A percentile compares a stretch with the other conserved stretches of the same genome.
phyloP scores from a whole-genome alignment of 495 filamentous ascomycete species.

The Entonaema liquescens region DNA sequence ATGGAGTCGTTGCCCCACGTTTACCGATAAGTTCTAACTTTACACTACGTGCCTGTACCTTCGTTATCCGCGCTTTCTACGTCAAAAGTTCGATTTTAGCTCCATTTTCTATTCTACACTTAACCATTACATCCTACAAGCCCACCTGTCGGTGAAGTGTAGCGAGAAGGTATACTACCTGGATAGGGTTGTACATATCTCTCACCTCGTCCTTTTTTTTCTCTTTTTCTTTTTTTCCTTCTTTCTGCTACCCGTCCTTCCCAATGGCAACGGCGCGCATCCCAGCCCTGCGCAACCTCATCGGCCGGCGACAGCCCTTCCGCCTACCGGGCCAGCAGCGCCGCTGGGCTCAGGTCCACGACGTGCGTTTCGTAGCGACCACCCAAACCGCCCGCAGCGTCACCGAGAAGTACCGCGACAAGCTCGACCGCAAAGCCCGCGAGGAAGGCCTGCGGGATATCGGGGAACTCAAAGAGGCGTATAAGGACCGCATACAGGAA shows the following conservation, averaged over 20 bases:
- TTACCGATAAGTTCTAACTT: neutral
- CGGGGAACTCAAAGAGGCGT: slow-evolving; percentile 80
- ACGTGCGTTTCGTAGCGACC: slow-evolving; percentile 84
- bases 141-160: neutral
- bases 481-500: slow-evolving; percentile 79
- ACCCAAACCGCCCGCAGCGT: slow-evolving; percentile 67
- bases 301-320: slow-evolving; percentile 34
- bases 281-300: slow-evolving; percentile 51
- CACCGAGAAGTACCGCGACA: slow-evolving; percentile 83
- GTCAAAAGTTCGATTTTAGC: neutral
- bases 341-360: slow-evolving; percentile 90
- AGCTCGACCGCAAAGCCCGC: slow-evolving; percentile 85
- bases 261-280: slow-evolving; percentile 46
- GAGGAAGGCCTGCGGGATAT: slow-evolving; percentile 77
- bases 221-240: neutral
- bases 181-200: neutral
- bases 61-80: neutral
- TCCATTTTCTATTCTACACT: neutral
- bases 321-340: slow-evolving; percentile 63
- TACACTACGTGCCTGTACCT: neutral
- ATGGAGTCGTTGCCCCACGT: slow-evolving; percentile 9
- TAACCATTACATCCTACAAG: neutral
- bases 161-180: neutral
- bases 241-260: neutral
- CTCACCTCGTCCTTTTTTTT: neutral